Evolutionary conservation across 768 basidiomycete genomes (phyloP).

Genomic region (Hygrocybe punicea): DNA sequence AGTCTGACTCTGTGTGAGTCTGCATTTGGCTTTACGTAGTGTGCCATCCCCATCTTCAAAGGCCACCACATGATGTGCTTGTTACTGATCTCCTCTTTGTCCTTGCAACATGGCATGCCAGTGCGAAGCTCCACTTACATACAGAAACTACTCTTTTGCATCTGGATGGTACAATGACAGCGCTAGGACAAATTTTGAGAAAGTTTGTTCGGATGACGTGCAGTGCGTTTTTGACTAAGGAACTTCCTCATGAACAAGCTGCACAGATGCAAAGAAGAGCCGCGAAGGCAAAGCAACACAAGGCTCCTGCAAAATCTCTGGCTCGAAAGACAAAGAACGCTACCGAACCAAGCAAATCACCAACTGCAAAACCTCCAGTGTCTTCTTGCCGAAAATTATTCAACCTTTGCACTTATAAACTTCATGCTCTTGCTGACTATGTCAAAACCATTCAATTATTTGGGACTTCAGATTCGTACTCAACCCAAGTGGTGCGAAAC

Average conservation of each 20-base stretch:
- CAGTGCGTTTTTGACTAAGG: constrained; percentile 3
- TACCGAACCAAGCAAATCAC: constrained; percentile 1
- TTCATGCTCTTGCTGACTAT: constrained; percentile 31
- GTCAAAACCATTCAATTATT: constrained; percentile 14
- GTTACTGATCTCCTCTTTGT: constrained; percentile 29
- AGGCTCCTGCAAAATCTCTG: not conserved
- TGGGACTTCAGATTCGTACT: constrained; percentile 33
- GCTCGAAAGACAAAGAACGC: not conserved
- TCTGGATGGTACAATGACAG: constrained; percentile 19
- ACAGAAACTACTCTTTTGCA: constrained; percentile 27
- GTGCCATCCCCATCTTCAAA: constrained; percentile 33
- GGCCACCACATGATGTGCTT: constrained; percentile 20
- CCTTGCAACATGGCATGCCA: constrained; percentile 33
- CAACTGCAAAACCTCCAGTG: not conserved
- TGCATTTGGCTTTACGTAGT: constrained; percentile 19
- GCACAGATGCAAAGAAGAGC: constrained; percentile 23
- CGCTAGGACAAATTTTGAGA: constrained; percentile 26
- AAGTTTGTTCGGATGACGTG: constrained; percentile 29
- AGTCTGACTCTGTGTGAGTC: not conserved
- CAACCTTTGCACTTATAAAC: constrained; percentile 27
- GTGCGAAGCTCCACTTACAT: constrained; percentile 19
- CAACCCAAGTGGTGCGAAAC: constrained; percentile 29
- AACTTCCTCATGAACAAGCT: constrained; percentile 35
- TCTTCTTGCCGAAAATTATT: constrained; percentile 6
- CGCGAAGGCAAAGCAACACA: too few species aligned